Evolutionary conservation across 257 asterid genomes (phyloP).

Genomic region (Lycium ferocissimum): DNA sequence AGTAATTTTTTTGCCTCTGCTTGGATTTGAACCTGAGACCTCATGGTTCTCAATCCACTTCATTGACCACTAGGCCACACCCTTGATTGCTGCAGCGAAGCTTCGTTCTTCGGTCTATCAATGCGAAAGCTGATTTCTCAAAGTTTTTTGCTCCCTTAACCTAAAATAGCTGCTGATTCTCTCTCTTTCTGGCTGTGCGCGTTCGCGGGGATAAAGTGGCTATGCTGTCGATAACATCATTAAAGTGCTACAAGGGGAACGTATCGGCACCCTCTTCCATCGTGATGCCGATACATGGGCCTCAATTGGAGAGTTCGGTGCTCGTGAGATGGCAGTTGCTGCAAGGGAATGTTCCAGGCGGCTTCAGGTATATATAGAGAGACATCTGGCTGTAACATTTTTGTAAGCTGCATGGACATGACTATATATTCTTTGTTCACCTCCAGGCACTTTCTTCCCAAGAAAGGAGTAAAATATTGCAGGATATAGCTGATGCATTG

Average conservation of each 20-base stretch:
- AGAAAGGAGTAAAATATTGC: conserved; percentile 72
- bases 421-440: conserved; percentile 18
- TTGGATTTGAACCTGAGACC: no score
- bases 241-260: conserved; percentile 69
- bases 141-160: conserved; percentile 17
- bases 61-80: no score
- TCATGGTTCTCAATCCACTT: no score
- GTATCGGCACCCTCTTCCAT: conserved; percentile 83
- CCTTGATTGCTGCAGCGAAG: background rate
- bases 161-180: conserved; percentile 7
- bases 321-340: conserved; percentile 73
- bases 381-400: conserved; percentile 15
- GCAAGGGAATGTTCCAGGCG: conserved; percentile 76
- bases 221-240: conserved; percentile 61
- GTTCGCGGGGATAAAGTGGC: conserved; percentile 56
- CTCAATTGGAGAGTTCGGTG: conserved; percentile 50
- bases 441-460: conserved; percentile 65
- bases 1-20: no score
- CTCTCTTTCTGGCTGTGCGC: conserved; percentile 4
- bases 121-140: background rate
- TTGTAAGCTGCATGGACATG: conserved; percentile 16
- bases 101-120: background rate
- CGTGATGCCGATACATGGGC: conserved; percentile 70
- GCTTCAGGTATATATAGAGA: conserved; percentile 58
- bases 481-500: conserved; percentile 66